Percentiles rank a stretch among this genome's conserved stretches.
Conservation (phyloP, 495 filamentous ascomycete species). For the Penicillium lividum region DNA sequence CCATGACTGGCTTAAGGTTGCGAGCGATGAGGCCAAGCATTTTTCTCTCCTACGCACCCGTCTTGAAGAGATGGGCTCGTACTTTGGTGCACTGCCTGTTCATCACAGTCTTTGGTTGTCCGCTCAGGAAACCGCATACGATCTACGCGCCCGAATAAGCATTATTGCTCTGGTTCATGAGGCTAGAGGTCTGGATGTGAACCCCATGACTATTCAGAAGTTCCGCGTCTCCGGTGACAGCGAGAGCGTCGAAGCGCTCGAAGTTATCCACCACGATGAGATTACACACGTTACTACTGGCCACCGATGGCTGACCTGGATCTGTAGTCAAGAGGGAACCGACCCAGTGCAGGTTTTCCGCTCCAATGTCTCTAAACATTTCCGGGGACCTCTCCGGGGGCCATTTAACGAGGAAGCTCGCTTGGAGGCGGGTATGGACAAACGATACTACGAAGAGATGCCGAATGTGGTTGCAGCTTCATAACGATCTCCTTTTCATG, state of each 20-base stretch:
- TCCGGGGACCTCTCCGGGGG: slow-evolving; percentile 45
- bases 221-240: slow-evolving; percentile 47
- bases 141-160: slow-evolving; percentile 52
- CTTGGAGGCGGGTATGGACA: slow-evolving; percentile 51
- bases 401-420: slow-evolving; percentile 54
- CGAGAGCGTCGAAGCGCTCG: slow-evolving; percentile 47
- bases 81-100: slow-evolving; percentile 52
- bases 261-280: slow-evolving; percentile 55
- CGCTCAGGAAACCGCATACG: slow-evolving; percentile 46
- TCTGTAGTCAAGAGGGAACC: slow-evolving; percentile 50
- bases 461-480: slow-evolving; percentile 14
- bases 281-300: slow-evolving; percentile 59
- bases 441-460: slow-evolving; percentile 45
- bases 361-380: slow-evolving; percentile 49
- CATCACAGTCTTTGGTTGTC: slow-evolving; percentile 55
- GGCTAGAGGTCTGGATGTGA: slow-evolving; percentile 54
- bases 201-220: slow-evolving; percentile 56
- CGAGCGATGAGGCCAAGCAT: slow-evolving; percentile 55
- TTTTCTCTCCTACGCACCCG: slow-evolving; percentile 52
- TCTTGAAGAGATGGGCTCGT: slow-evolving; percentile 51
- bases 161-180: slow-evolving; percentile 56
- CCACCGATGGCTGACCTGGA: slow-evolving; percentile 55
- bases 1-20: slow-evolving; percentile 57
- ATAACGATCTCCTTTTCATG: slow-evolving; percentile 17
- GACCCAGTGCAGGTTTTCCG: slow-evolving; percentile 55